Base-by-base conservation (phyloP, 1,284 basidiomycete genomes). In the Cystobasidium slooffiae region DNA sequence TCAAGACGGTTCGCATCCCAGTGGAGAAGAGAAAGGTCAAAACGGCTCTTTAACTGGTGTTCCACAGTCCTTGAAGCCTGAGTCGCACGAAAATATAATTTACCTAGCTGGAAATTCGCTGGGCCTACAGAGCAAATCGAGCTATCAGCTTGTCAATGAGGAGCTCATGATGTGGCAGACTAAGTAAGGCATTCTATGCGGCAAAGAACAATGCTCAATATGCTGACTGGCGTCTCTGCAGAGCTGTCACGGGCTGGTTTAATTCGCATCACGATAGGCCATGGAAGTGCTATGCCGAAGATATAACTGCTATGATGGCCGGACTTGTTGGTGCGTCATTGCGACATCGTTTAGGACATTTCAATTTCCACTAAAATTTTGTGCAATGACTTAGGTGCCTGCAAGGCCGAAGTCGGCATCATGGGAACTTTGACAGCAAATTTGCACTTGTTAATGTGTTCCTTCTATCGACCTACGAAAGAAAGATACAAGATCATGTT, bases 101-200 rank as follows among this genome's bases (percentile, higher is more conserved):
- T 99, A 99, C 83, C 88, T 99, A 65, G 97, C 93, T 82, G 97
- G 96, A 58, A 99, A 99, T 84, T 97, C 94, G 55, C 87, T 99
- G 3, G 96, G 96, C 0, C 86, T 91, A 61, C 85, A 94, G 79
- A 88, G 91, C 55, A 92, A 89, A 81, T 85, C 88, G 51, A 90
- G 93, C 24, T 86, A 88, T 75, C 80, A 86, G 78, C 86, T 93
- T 68, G 84, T 99, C 43, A 83, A 91, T 78, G 88, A 96, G 82
- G 97, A 99, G 83, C 83, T 99, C 59, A 84, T 88, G 65, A 89
- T 90, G n/a, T 99, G 96, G 97, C 88, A 86, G 44, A 87, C 88
- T 74, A 87, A 87, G 94, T 93, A 81, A 81, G 83, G 77, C n/a
- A 5, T 14, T 24, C 6, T 58, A 44, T 22, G n/a, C 31, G 55